Conservation (phyloP, 2,329 filamentous ascomycete species). For the Aspergillus persii region DNA sequence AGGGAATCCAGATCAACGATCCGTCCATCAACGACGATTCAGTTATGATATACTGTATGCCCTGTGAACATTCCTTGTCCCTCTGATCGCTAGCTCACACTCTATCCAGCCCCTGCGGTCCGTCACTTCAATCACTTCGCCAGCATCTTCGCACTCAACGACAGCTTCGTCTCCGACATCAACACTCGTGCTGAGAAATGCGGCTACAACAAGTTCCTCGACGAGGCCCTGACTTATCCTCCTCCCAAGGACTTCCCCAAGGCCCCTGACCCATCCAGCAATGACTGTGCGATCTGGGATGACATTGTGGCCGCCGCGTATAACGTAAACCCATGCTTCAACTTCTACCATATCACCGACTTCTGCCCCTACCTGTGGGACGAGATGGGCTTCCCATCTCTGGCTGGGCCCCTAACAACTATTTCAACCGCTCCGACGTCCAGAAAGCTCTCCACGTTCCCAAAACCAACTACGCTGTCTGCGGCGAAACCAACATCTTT, state of each 20-base stretch:
- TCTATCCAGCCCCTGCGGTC: conserved; percentile 33
- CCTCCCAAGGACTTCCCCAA: conserved; percentile 61
- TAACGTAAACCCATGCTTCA: conserved; percentile 71
- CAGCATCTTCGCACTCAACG: conserved; percentile 43
- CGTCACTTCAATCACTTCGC: conserved; percentile 43
- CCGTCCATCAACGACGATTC: conserved; percentile 59
- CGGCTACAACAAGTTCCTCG: conserved; percentile 44
- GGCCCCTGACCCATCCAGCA: conserved; percentile 41
- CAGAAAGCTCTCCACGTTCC: conserved; percentile 64
- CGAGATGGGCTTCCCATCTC: conserved; percentile 66
- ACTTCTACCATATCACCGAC: conserved; percentile 69
- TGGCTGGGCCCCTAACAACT: conserved; percentile 61
- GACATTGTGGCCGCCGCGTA: conserved; percentile 55
- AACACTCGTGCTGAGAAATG: conserved; percentile 41
- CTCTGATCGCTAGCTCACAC: not conserved
- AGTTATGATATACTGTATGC: conserved; percentile 48
- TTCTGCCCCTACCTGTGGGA: conserved; percentile 70
- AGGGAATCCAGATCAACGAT: conserved; percentile 70
- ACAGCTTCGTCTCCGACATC: conserved; percentile 39
- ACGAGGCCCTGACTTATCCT: conserved; percentile 60
- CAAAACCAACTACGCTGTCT: conserved; percentile 43
- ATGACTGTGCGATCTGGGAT: conserved; percentile 58
- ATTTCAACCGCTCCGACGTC: conserved; percentile 70
- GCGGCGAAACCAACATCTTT: conserved; percentile 40
- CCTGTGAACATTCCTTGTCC: not conserved